Base-by-base conservation (phyloP, 1,139 yeast genomes). In the Yamadazyma triangularis region DNA sequence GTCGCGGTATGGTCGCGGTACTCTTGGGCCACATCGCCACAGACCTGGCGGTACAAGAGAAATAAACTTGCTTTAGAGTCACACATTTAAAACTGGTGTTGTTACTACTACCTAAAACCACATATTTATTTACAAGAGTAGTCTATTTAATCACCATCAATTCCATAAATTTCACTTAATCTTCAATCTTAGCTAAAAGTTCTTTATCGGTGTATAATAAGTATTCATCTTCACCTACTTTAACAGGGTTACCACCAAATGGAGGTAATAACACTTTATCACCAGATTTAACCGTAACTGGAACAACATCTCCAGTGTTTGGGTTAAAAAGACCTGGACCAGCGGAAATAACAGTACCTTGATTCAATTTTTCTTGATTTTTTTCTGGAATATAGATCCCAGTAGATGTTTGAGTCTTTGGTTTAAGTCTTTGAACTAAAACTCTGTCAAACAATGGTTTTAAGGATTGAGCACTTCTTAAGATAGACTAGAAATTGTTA, bases 311-410 rank as follows among this genome's bases (percentile, higher is more conserved):
- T 40, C 96, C 96, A 29, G 68, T 61, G 36, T 60, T 51, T 43
- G 77, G 73, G 47, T 73, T 67, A 47, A 79, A 77, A 38, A 77
- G 65, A 48, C 96, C 96, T 33, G 95, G 91, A 41, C 94, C 94
- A 44, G 85, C 80, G 40, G 93, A 85, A 47, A 84, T 59, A 35
- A 84, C 93, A 32, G 79, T 78, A 34, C 82, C 94, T 55, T 79
- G 77, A 71, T 85, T 85, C 58, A 87, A 77, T 69, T 91, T 91
- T 63, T 87, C 93, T 51, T 83, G 94, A 71, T 89, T 88, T 72
- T 87, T 87, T 68, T 91, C 98, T 42, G 98, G 98, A 45, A 91
- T 84, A 70, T 79, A 87, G 55, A 91, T 78, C 53, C 98, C 98
- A 28, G 95, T 81, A 34, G 96, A 86, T 36, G 98, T 91, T 70